Base-by-base conservation (phyloP, 2,329 filamentous ascomycete genomes). In the Aspergillus pseudoterreus region DNA sequence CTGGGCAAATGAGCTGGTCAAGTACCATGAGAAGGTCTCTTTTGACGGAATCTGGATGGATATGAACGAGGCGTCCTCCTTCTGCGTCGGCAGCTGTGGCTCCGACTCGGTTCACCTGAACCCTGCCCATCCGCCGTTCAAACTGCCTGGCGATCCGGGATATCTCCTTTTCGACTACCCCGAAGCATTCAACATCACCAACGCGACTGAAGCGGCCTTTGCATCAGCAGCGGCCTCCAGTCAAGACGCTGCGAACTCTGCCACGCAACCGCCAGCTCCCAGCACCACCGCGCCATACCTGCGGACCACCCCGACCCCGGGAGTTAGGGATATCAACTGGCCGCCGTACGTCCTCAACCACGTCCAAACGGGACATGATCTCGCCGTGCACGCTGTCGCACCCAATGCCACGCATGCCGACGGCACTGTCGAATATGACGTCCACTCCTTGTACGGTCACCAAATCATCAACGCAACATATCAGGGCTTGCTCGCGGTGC, bases 311-410 rank as follows among this genome's bases (percentile, higher is more conserved):
- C 82, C 84, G 1, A 87, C 83, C 0, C 81, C 0, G 86, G 22
- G 84, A 1, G 74, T 76, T 11, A 80, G 88, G 17, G 80, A 91
- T 60, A 71, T 92, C 51, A 83, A 90, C 61, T 78, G 85, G 59
- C 89, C 89, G 19, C 86, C 88, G 2, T 94, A 92, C 62, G 81
- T 83, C 5, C 86, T 92, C 63, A 84, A 91, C 66, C 82, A 92
- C 65, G 81, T 84, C 38, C 79, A 87, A 41, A 55, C 51, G 10
- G 68, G 69, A 6, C 87, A 86, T 14, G 87, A 89, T 61, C 77
- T 92, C 19, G 85, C 82, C 14, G 83, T 85, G 2, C 83, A 89
- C 60, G 87, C 88, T 1, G 78, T 92, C 22, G 84, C 82, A 53
- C 88, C 88, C 0, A 90, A 94, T 61, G 86, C 89, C 0, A 90